A percentile compares a stretch with the other conserved stretches of the same genome.
Evolutionary conservation across 768 basidiomycete genomes (phyloP).

Genomic region (Leucosporidium creatinivorum): DNA sequence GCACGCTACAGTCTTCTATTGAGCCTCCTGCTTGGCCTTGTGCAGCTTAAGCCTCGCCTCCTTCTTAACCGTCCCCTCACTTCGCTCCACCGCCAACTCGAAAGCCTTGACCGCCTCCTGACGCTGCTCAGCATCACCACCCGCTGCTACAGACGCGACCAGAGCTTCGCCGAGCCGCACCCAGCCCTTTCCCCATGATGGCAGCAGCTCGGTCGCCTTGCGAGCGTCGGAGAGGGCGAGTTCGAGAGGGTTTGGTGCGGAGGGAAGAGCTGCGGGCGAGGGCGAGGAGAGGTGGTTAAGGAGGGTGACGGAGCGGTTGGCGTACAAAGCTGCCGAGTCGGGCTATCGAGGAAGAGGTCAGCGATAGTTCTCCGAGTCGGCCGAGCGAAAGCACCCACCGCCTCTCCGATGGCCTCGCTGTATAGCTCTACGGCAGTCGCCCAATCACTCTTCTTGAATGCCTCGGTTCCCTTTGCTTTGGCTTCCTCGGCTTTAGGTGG

Average conservation of each 20-base stretch:
- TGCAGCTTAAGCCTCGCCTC: background rate
- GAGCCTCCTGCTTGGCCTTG: too few species aligned
- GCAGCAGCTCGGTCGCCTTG: slow-evolving; percentile 8
- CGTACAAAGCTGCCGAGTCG: slow-evolving; percentile 7
- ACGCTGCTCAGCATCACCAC: background rate
- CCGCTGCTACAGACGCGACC: background rate
- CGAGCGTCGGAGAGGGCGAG: slow-evolving; percentile 23
- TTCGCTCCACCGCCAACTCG: background rate
- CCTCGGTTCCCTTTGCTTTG: slow-evolving; percentile 22
- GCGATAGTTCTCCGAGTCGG: background rate
- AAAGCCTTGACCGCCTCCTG: slow-evolving; percentile 13
- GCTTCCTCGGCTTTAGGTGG: slow-evolving; percentile 4
- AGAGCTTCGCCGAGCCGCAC: slow-evolving; percentile 25
- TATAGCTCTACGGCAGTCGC: slow-evolving; percentile 4
- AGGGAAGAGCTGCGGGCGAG: background rate
- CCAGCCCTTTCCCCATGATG: slow-evolving; percentile 26
- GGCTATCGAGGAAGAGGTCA: slow-evolving; percentile 1
- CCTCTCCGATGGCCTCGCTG: slow-evolving; percentile 8
- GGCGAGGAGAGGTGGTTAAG: slow-evolving; percentile 3
- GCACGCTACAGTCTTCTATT: too few species aligned
- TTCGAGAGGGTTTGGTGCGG: background rate
- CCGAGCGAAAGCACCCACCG: slow-evolving; percentile 2
- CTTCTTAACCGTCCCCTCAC: slow-evolving; percentile 4
- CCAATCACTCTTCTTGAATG: slow-evolving; percentile 22
- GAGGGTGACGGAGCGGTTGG: slow-evolving; percentile 21